Percentiles rank a stretch among this genome's conserved stretches.
Evolutionary conservation across 192 early-diverging fungal species (phyloP).

Genomic region (Coemansia sp.): DNA sequence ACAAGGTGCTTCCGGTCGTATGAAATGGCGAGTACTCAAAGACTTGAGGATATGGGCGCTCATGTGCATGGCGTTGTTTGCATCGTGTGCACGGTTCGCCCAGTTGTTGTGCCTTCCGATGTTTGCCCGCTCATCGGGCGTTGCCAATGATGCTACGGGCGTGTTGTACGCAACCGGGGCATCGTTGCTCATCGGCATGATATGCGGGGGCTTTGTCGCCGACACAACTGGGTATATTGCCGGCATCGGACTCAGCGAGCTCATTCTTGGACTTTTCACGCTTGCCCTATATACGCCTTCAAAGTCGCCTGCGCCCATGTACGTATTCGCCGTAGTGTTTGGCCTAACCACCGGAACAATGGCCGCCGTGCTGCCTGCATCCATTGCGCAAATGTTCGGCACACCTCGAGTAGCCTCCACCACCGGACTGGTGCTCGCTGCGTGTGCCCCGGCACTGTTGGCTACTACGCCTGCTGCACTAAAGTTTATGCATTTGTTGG

Average conservation of each 20-base stretch:
- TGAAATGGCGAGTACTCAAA: constrained; percentile 13
- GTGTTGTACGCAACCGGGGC: constrained; percentile 33
- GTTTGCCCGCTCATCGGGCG: constrained; percentile 21
- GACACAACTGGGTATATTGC: constrained; percentile 29
- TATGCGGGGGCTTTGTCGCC: constrained; percentile 15
- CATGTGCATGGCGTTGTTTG: constrained; percentile 25
- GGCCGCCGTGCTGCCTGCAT: constrained; percentile 22
- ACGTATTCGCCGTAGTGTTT: constrained; percentile 28
- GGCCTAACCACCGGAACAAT: constrained; percentile 26
- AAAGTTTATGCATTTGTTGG: constrained; percentile 16
- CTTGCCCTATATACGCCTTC: constrained; percentile 31
- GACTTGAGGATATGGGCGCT: constrained; percentile 23
- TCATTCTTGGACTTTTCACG: constrained; percentile 25
- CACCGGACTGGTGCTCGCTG: constrained; percentile 18
- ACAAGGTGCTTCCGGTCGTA: background rate
- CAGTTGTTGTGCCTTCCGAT: constrained; percentile 35
- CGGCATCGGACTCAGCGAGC: constrained; percentile 31
- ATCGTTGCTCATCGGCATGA: constrained; percentile 9
- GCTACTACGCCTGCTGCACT: constrained; percentile 20
- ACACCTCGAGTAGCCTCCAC: constrained; percentile 22
- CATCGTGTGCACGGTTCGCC: constrained; percentile 21
- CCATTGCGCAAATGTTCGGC: constrained; percentile 38
- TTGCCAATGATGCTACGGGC: background rate
- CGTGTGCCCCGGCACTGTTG: constrained; percentile 20
- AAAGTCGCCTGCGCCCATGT: constrained; percentile 13